Evolutionary conservation across 2,329 filamentous ascomycete species (phyloP).

Genomic region (Aschersonia sp.): DNA sequence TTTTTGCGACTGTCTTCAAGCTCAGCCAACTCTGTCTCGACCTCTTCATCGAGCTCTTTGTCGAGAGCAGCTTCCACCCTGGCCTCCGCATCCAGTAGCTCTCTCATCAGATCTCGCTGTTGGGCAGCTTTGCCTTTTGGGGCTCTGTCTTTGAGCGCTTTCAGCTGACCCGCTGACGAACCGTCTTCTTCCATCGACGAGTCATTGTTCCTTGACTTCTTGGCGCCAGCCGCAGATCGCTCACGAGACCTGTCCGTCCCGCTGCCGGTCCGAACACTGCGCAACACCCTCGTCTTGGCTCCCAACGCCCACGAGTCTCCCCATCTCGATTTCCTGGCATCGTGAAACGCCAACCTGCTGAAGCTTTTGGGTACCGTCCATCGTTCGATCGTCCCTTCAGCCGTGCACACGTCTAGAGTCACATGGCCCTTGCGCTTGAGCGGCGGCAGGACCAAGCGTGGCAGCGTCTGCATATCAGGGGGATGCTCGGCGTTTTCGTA

Average conservation of each 20-base stretch:
- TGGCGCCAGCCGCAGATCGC: conserved; percentile 20
- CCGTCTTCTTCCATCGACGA: conserved; percentile 19
- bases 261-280: conserved; percentile 46
- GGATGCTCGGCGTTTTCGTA: conserved; percentile 39
- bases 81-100: conserved; percentile 21
- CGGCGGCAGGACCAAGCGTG: conserved; percentile 63
- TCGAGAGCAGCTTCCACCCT: conserved; percentile 15
- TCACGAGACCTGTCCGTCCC: conserved; percentile 31
- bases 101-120: conserved; percentile 23
- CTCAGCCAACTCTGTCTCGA: conserved; percentile 11
- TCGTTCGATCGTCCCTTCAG: conserved; percentile 70
- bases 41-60: conserved; percentile 17
- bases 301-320: conserved; percentile 93
- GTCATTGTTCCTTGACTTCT: conserved; percentile 24
- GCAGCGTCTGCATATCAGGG: conserved; percentile 53
- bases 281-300: conserved; percentile 64
- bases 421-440: conserved; percentile 84
- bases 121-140: conserved; percentile 25
- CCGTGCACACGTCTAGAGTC: conserved; percentile 81
- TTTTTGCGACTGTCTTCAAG: too few relatives aligned
- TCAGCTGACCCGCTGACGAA: conserved; percentile 23
- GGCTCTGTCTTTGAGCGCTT: conserved; percentile 19
- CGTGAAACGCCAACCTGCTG: conserved; percentile 71
- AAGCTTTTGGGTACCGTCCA: conserved; percentile 84
- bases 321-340: conserved; percentile 82